These are phyloP conservation scores for Colletotrichum sp. DNA, from an alignment of 2,329 filamentous ascomycete species.

Conservation along the genomic window DNA sequence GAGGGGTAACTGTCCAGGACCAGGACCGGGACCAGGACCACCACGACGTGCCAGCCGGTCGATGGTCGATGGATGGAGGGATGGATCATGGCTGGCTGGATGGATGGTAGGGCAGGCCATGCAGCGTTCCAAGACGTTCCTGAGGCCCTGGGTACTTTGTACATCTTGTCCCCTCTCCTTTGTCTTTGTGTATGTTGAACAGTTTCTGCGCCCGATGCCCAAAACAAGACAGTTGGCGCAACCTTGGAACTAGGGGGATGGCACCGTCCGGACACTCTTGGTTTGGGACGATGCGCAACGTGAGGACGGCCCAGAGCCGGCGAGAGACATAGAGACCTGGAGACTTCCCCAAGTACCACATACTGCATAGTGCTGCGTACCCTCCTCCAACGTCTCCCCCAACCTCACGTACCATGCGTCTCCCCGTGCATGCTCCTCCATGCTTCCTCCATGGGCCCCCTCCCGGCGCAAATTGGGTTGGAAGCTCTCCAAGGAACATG, in stretches of 20 bases:
- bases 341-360: background rate
- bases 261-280: background rate
- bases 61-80: background rate
- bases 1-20: slow-evolving; percentile 8
- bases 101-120: background rate
- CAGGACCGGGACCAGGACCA: background rate
- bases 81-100: background rate
- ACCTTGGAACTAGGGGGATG: background rate
- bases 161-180: background rate
- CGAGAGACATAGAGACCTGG: background rate
- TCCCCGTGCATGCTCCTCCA: background rate
- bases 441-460: background rate
- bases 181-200: background rate
- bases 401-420: slow-evolving; percentile 4
- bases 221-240: background rate
- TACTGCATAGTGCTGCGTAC: background rate
- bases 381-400: background rate
- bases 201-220: background rate
- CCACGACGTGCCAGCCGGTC: background rate
- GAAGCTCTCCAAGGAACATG: slow-evolving; percentile 13
- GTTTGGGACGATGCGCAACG: background rate
- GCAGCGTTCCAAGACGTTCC: background rate
- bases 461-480: slow-evolving; percentile 11
- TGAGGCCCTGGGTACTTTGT: background rate
- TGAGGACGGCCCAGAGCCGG: background rate